These are phyloP conservation scores for Zygosaccharomyces kombuchaensis DNA, from an alignment of 805 yeast species.

Conservation along the genomic window DNA sequence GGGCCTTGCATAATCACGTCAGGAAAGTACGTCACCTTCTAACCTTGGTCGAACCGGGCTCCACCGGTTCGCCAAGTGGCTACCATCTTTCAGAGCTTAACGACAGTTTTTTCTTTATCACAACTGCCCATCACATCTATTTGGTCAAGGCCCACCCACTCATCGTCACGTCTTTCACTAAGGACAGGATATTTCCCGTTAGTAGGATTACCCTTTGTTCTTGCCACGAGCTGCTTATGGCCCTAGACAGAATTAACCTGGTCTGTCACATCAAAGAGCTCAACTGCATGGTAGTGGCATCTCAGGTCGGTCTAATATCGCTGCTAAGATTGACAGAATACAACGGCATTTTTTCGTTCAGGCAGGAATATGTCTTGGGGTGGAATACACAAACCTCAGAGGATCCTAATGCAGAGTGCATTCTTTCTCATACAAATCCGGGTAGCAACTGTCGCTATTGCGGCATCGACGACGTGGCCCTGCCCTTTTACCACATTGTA, in stretches of 20 bases:
- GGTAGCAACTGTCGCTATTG: slow-evolving; percentile 10
- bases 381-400: slow-evolving; percentile 21
- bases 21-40: slow-evolving; percentile 19
- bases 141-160: slow-evolving; percentile 24
- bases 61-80: slow-evolving; percentile 13
- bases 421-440: slow-evolving; percentile 1
- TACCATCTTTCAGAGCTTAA: slow-evolving; percentile 15
- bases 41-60: slow-evolving; percentile 2
- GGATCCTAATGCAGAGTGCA: slow-evolving; percentile 1
- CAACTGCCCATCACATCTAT: slow-evolving; percentile 13
- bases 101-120: slow-evolving; percentile 20
- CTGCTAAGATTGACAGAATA: slow-evolving; percentile 27
- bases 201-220: slow-evolving; percentile 12
- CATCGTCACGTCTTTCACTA: slow-evolving; percentile 22
- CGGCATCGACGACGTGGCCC: slow-evolving; percentile 17
- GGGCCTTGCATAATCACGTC: slow-evolving; percentile 21
- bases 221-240: background rate
- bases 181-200: slow-evolving; percentile 22
- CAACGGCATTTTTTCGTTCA: slow-evolving; percentile 28
- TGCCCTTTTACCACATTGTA: slow-evolving; percentile 18
- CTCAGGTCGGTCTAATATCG: slow-evolving; percentile 25
- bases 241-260: slow-evolving; percentile 18
- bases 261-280: slow-evolving; percentile 26
- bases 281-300: slow-evolving; percentile 27
- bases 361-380: slow-evolving; percentile 30